Evolutionary conservation across 2,329 filamentous ascomycete species (phyloP).

Genomic region (Alternaria hordeiaustralica): DNA sequence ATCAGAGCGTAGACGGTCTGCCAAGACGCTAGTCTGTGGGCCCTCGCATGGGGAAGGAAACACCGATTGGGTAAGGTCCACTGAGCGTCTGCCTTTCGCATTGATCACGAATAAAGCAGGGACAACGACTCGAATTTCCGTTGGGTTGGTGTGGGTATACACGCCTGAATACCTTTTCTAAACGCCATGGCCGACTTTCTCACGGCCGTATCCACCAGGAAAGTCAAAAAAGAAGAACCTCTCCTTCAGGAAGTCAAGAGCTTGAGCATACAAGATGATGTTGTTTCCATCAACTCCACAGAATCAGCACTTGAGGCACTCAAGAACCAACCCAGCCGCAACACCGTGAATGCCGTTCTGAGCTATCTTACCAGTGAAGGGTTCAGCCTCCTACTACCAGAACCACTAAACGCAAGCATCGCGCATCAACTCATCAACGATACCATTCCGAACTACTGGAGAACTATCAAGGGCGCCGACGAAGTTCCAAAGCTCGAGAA

Average conservation of each 20-base stretch:
- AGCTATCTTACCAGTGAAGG: constrained; percentile 55
- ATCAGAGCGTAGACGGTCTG: constrained; percentile 23
- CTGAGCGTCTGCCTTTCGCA: neutral
- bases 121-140: neutral
- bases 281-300: constrained; percentile 35
- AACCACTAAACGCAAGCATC: constrained; percentile 74
- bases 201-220: constrained; percentile 54
- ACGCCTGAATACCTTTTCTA: neutral
- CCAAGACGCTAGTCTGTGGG: constrained; percentile 34
- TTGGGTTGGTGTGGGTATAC: neutral
- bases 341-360: constrained; percentile 61
- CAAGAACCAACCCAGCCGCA: constrained; percentile 67
- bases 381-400: constrained; percentile 68
- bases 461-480: constrained; percentile 22
- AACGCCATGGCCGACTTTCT: constrained; percentile 57
- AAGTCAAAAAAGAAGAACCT: constrained; percentile 22
- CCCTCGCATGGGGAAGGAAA: constrained; percentile 24
- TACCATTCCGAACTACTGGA: constrained; percentile 85
- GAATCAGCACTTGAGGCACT: constrained; percentile 65
- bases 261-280: constrained; percentile 16
- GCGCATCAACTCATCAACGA: constrained; percentile 75
- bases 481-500: constrained; percentile 58
- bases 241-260: constrained; percentile 22
- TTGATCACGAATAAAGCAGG: neutral
- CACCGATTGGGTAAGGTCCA: constrained; percentile 21